A percentile compares a stretch with the other conserved stretches of the same genome.
Evolutionary conservation across 2,329 filamentous ascomycete genomes (phyloP).

Genomic region (Chrysosporium keratinophilum): DNA sequence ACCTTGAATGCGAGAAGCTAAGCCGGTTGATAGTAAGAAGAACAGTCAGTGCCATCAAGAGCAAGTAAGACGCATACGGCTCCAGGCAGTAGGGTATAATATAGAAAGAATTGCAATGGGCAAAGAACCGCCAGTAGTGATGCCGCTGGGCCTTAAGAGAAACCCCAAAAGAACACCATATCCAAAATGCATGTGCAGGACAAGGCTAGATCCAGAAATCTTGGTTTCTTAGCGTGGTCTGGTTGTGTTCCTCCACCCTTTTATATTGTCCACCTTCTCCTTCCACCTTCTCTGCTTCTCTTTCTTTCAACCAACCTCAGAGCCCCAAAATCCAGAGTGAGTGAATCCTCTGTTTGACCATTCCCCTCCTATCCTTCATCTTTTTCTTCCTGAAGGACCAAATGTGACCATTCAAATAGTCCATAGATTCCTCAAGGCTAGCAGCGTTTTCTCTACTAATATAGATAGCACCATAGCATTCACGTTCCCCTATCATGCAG

Average conservation of each 20-base stretch:
- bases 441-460: no score
- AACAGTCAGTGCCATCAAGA: no score
- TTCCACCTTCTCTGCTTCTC: background rate
- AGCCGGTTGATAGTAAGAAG: no score
- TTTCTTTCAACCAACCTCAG: background rate
- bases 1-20: no score
- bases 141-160: background rate
- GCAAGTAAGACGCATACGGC: no score
- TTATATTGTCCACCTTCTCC: background rate
- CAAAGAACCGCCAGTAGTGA: background rate
- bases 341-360: background rate
- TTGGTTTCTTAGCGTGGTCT: background rate
- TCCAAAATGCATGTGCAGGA: background rate
- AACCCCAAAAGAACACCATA: background rate
- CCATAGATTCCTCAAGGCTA: no score
- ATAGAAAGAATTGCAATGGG: background rate
- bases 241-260: background rate
- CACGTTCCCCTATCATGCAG: background rate
- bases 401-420: background rate
- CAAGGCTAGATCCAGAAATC: background rate
- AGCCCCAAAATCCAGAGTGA: background rate
- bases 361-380: background rate
- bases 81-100: background rate
- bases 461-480: no score
- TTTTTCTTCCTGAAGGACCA: background rate